Evolutionary conservation across 2,329 filamentous ascomycete genomes (phyloP).

Genomic region (Byssoonygena ceratinophila): DNA sequence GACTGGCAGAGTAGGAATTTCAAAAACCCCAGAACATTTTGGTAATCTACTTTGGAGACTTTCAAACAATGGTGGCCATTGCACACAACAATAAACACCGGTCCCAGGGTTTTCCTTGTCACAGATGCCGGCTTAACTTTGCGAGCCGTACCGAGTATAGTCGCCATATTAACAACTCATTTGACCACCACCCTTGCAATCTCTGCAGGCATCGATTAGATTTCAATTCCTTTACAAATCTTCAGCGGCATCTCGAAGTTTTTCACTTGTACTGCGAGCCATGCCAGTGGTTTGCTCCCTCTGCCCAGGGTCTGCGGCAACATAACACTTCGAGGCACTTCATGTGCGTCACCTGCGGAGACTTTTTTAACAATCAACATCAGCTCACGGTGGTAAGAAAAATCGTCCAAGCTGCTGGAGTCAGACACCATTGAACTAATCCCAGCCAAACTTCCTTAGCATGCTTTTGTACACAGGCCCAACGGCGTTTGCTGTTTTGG

Average conservation of each 20-base stretch:
- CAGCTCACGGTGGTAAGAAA: slow-evolving; percentile 18
- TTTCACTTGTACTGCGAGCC: slow-evolving; percentile 19
- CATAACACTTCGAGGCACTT: slow-evolving; percentile 18
- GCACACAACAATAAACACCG: background rate
- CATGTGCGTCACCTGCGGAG: slow-evolving; percentile 18
- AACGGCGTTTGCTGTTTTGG: slow-evolving; percentile 16
- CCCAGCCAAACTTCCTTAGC: background rate
- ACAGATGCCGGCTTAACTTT: slow-evolving; percentile 7
- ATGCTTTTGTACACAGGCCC: slow-evolving; percentile 17
- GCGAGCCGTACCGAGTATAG: background rate
- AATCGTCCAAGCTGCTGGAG: background rate
- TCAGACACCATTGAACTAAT: background rate
- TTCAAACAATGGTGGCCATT: background rate
- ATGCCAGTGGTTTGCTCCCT: slow-evolving; percentile 20
- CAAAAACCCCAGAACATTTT: too few species aligned
- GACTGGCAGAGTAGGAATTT: too few species aligned
- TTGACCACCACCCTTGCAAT: slow-evolving; percentile 14
- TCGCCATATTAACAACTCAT: slow-evolving; percentile 8
- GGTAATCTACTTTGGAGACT: background rate
- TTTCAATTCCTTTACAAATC: slow-evolving; percentile 16
- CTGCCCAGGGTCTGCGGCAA: slow-evolving; percentile 14
- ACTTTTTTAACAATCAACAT: slow-evolving; percentile 17
- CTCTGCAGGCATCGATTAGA: slow-evolving; percentile 12
- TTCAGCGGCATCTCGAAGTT: slow-evolving; percentile 18
- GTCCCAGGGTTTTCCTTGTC: background rate